Conservation (phyloP, 1,284 basidiomycete species). For the Microbotryum scabiosae region DNA sequence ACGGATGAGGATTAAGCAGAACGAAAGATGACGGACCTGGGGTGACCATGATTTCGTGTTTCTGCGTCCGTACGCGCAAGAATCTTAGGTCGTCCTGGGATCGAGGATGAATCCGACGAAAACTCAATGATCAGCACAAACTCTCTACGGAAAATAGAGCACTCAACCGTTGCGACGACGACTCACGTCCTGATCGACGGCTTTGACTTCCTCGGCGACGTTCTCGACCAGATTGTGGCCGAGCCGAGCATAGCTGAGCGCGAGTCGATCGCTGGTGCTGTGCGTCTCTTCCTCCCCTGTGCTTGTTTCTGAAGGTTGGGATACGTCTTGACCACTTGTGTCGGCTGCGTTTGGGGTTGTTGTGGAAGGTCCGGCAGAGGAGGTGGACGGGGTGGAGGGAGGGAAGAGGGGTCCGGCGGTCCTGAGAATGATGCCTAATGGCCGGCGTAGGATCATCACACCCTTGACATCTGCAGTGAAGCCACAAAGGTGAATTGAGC, state of each 20-base stretch:
- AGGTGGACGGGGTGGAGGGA: slow-evolving; percentile 41
- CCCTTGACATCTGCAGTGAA: slow-evolving; percentile 54
- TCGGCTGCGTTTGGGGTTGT: background rate
- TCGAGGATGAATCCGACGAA: too few relatives aligned
- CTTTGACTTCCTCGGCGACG: slow-evolving; percentile 62
- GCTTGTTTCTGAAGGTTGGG: background rate
- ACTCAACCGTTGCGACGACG: slow-evolving; percentile 33
- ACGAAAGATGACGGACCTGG: slow-evolving; percentile 57
- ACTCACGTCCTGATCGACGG: slow-evolving; percentile 56
- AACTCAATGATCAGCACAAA: background rate
- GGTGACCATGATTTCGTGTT: slow-evolving; percentile 88
- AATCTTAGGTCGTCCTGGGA: slow-evolving; percentile 74
- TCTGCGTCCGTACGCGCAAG: slow-evolving; percentile 78
- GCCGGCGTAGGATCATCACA: slow-evolving; percentile 58
- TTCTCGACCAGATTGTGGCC: slow-evolving; percentile 61
- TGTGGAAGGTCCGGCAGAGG: background rate
- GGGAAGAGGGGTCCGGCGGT: slow-evolving; percentile 79
- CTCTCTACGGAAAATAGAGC: background rate
- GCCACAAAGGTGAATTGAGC: background rate
- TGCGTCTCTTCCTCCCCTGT: background rate
- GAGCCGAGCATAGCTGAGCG: slow-evolving; percentile 67
- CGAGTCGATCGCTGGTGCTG: slow-evolving; percentile 53
- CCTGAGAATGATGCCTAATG: slow-evolving; percentile 58
- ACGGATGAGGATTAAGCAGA: background rate
- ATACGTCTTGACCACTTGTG: background rate